Evolutionary conservation across 176 grass and related monocot species (phyloP), one percentile per base, ranked within the genome.

Genomic region (Eragrostis curvula): DNA sequence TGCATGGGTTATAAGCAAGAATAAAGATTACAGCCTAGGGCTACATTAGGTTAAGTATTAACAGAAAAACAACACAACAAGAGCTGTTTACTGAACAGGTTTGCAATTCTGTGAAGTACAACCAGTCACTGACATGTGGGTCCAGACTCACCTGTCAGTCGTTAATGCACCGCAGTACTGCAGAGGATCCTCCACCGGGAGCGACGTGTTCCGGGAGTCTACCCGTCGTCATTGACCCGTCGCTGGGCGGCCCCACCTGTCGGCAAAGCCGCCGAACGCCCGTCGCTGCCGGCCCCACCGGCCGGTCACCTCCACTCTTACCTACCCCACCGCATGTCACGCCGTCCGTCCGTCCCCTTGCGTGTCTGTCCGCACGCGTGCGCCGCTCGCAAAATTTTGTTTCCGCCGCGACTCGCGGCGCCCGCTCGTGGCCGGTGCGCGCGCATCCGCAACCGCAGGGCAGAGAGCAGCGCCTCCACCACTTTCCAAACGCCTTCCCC

Each of bases 371-470:
- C 46, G 62, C 77, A 67, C 66, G 44, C 77, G 77, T 7, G 1
- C 50, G 29, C 70, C 71, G 71, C 73, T 58, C 74, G 23, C 7
- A 15, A 3, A 47, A 12, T 69, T 80, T 55, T 43, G 64, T 80
- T 68, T 68, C 48, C 78, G 78, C 78, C 78, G 78, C 50, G 65
- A 81, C 14, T 81, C 65, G 50, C 78, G 78, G 78, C 78, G 49
- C 65, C 78, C 50, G 36, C 78, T 57, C 78, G 78, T 81, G 78
- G 78, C 78, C 78, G 47, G 64, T 67, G 75, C 75, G 47, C 77
- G 71, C 49, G 45, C 63, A 47, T 52, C 78, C 36, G 36, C 78
- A 70, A 70, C 65, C 78, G 65, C 78, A 40, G n/a, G 14, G 62
- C 28, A 61, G 58, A 20, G 53, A 57, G n/a, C n/a, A 24, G 57